Evolutionary conservation across 2,329 filamentous ascomycete genomes (phyloP).

Genomic region (Exserohilum rostratum): DNA sequence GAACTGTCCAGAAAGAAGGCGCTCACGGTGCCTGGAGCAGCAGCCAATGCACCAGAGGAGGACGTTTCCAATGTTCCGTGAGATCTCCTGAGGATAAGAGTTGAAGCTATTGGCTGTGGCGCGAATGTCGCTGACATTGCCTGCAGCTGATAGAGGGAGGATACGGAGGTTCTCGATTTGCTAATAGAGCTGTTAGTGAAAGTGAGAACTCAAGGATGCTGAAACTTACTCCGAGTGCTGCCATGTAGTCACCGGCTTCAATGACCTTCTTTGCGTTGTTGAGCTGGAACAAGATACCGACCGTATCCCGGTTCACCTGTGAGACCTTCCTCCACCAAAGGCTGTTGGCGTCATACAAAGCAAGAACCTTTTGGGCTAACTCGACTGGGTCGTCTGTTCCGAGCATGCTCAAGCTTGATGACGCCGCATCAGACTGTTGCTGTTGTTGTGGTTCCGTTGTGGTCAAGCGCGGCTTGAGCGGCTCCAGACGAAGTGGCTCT

Average conservation of each 20-base stretch:
- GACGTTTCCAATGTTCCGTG: constrained; percentile 87
- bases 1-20: constrained; percentile 72
- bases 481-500: constrained; percentile 76
- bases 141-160: constrained; percentile 75
- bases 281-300: constrained; percentile 65
- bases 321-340: constrained; percentile 67
- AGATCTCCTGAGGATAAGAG: constrained; percentile 76
- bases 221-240: constrained; percentile 68
- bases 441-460: constrained; percentile 41
- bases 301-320: constrained; percentile 62
- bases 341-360: constrained; percentile 65
- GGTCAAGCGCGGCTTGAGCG: constrained; percentile 72
- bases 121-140: constrained; percentile 80
- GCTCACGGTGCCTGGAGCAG: constrained; percentile 75
- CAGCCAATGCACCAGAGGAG: constrained; percentile 92
- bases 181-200: constrained; percentile 50
- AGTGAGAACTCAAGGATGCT: not conserved
- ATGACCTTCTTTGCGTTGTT: constrained; percentile 65
- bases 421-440: constrained; percentile 36
- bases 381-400: constrained; percentile 70
- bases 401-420: constrained; percentile 65
- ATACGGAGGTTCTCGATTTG: constrained; percentile 77
- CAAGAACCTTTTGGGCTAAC: constrained; percentile 67
- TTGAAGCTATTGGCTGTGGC: constrained; percentile 81
- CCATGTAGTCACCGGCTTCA: constrained; percentile 63